Base-by-base conservation (phyloP, 1,139 yeast genomes). In the Hyphopichia khmerensis region DNA sequence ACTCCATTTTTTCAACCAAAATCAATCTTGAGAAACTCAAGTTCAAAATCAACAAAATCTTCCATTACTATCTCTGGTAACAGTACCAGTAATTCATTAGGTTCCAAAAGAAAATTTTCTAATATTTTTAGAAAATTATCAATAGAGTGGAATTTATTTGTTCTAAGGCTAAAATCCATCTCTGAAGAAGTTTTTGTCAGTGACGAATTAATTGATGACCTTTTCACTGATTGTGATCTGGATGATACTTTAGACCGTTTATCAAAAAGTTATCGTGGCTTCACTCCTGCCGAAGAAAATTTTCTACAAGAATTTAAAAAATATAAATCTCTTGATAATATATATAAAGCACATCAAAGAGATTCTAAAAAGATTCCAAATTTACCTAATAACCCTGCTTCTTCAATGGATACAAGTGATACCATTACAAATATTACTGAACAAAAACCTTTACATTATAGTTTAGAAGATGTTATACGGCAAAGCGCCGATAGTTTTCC, bases 131-230 rank as follows among this genome's bases (percentile, higher is more conserved):
- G 59, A 38, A 61, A 61, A 39, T 57, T 76, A 24, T 56, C 73
- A 2, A 44, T 53, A 33, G 73, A 67, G 57, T 67, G 69, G 58
- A 61, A 56, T 51, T 48, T 60, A 15, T 59, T 76, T 40, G 40
- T 72, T 29, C 51, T 57, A 14, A 60, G 63, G 40, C 41, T 77
- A 32, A 64, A 65, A 41, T 55, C 67, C 10, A 47, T 77, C 2
- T 67, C 79, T 3, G 78, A 75, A 50, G 75, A 69, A 33, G 70
- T 68, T 9, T 64, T 74, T 40, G 58, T 60, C 17, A 63, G 69
- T 15, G 75, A 74, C 54, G 77, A 71, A 46, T 56, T 61, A 1
- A 61, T 72, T 1, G 72, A 66, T 17, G 77, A 73, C 34, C 55
- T 77, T 13, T 78, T 78, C 50, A 66, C 62, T 16, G 68, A 66